Percentiles rank a stretch among this genome's conserved stretches.
These are phyloP conservation scores for Pueraria montana DNA, from an alignment of 306 rosid genomes.

Conservation along the genomic window DNA sequence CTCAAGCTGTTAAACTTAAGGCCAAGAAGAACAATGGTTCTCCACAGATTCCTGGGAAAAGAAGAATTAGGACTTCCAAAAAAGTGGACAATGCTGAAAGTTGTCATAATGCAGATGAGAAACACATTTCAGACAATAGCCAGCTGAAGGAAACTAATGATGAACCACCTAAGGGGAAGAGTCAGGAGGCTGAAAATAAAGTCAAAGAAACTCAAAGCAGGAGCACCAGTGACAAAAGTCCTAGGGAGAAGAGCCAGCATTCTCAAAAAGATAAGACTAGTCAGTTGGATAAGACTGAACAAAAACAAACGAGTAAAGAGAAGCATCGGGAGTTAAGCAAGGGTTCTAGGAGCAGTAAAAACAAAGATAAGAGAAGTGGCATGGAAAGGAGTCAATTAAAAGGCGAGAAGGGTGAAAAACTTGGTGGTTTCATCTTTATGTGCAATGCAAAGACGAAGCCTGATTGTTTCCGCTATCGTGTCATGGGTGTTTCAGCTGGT, in stretches of 20 bases:
- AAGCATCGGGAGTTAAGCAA: constrained; percentile 49
- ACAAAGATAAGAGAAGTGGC: constrained; percentile 45
- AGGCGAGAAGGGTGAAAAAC: constrained; percentile 59
- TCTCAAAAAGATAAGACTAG: constrained; percentile 36
- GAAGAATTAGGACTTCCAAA: constrained; percentile 47
- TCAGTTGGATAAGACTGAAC: constrained; percentile 45
- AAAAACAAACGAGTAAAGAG: constrained; percentile 46
- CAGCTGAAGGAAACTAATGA: constrained; percentile 33
- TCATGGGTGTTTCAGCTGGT: constrained; percentile 82
- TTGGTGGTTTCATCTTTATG: constrained; percentile 95
- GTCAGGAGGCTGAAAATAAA: constrained; percentile 37
- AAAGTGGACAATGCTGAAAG: constrained; percentile 46
- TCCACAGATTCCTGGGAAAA: constrained; percentile 42
- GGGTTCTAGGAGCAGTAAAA: constrained; percentile 46
- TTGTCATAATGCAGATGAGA: constrained; percentile 47
- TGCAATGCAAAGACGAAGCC: constrained; percentile 94
- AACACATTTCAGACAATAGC: constrained; percentile 39
- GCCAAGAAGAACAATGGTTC: constrained; percentile 29
- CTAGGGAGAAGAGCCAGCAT: constrained; percentile 28
- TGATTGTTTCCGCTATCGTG: constrained; percentile 76
- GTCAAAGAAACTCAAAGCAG: constrained; percentile 49
- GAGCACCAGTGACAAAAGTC: constrained; percentile 39
- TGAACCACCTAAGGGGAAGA: constrained; percentile 52
- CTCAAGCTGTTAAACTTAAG: constrained; percentile 50
- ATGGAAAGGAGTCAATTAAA: constrained; percentile 41